Conservation (phyloP, 441 rosid species). For the Adansonia grandidieri region DNA sequence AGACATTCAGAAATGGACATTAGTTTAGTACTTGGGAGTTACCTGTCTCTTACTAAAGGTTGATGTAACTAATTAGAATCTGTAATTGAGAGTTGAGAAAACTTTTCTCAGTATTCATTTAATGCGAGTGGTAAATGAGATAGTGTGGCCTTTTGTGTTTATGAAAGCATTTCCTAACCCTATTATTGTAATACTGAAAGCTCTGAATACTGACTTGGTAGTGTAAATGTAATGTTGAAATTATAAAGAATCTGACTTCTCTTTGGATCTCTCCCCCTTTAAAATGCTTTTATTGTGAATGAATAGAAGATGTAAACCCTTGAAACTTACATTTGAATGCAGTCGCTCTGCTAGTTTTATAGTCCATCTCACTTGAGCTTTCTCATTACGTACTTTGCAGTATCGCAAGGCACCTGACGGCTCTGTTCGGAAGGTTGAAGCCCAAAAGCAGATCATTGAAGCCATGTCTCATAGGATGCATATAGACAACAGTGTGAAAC, state of each 20-base stretch:
- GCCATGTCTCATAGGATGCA: conserved; percentile 90
- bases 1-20: background rate
- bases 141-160: background rate
- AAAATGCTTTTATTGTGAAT: background rate
- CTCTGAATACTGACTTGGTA: background rate
- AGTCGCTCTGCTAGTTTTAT: background rate
- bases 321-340: background rate
- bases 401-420: conserved; percentile 92
- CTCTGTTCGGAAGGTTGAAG: conserved; percentile 64
- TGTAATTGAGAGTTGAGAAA: background rate
- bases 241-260: background rate
- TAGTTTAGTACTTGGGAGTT: background rate
- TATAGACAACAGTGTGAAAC: conserved; percentile 68
- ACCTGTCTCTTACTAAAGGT: background rate
- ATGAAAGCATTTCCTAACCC: background rate
- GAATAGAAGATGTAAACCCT: background rate
- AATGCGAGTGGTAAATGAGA: background rate
- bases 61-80: background rate
- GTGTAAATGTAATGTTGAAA: background rate
- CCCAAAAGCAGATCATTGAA: conserved; percentile 83
- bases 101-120: background rate
- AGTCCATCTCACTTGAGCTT: background rate
- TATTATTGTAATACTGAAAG: background rate
- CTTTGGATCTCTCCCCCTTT: background rate
- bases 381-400: conserved; percentile 34